Percentiles rank a stretch among this genome's conserved stretches.
Evolutionary conservation across 1,139 yeast genomes (phyloP).

Genomic region (Nakaseomyces glabratus): DNA sequence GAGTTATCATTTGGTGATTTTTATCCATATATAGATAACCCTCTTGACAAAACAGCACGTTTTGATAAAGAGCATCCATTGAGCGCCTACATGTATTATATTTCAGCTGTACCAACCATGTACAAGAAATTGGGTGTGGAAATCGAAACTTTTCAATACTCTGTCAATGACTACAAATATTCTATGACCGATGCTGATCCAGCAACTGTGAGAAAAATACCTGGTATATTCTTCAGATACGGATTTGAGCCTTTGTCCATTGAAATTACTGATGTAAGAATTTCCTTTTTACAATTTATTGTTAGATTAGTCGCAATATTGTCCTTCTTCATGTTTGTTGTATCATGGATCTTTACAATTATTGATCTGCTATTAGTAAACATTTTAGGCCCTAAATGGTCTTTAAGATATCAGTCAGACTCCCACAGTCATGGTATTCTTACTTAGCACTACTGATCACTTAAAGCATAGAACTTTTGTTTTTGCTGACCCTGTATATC

Average conservation of each 20-base stretch:
- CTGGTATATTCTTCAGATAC: slow-evolving; percentile 78
- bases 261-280: slow-evolving; percentile 56
- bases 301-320: slow-evolving; percentile 66
- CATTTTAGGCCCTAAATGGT: slow-evolving; percentile 29
- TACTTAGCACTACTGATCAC: too few species aligned
- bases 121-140: slow-evolving; percentile 62
- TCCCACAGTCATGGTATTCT: slow-evolving; percentile 23
- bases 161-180: slow-evolving; percentile 51
- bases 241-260: slow-evolving; percentile 83
- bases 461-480: too few species aligned
- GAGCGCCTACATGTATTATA: slow-evolving; percentile 51
- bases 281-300: slow-evolving; percentile 70
- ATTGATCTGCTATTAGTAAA: slow-evolving; percentile 30
- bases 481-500: too few species aligned
- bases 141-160: slow-evolving; percentile 79
- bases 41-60: slow-evolving; percentile 69
- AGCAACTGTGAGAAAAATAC: slow-evolving; percentile 35
- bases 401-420: slow-evolving; percentile 28
- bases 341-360: slow-evolving; percentile 32
- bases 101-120: slow-evolving; percentile 78
- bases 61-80: slow-evolving; percentile 37
- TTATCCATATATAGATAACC: slow-evolving; percentile 78
- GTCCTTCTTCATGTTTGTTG: slow-evolving; percentile 29
- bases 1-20: slow-evolving; percentile 90
- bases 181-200: slow-evolving; percentile 20